Conservation (phyloP, 1,284 basidiomycete species). For the Neotropicomus parvogracilis region DNA sequence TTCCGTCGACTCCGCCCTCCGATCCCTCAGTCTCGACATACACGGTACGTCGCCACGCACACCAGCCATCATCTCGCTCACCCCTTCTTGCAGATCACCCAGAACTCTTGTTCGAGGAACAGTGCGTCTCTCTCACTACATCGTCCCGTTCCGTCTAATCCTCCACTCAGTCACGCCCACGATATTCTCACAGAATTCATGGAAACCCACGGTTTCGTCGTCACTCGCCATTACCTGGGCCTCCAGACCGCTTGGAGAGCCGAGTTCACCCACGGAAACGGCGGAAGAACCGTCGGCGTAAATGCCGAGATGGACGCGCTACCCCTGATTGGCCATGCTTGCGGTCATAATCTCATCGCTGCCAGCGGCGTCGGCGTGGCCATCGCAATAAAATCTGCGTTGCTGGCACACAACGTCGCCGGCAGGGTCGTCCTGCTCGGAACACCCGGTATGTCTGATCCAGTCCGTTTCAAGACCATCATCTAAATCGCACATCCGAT, state of each 20-base stretch:
- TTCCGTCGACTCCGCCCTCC: slow-evolving; percentile 42
- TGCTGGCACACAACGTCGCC: slow-evolving; percentile 60
- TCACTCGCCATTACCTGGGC: slow-evolving; percentile 58
- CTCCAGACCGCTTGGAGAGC: slow-evolving; percentile 80
- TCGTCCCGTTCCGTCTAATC: background rate
- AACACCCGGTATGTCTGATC: slow-evolving; percentile 62
- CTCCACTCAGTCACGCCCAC: slow-evolving; percentile 49
- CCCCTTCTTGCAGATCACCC: slow-evolving; percentile 44
- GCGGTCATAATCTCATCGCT: slow-evolving; percentile 86
- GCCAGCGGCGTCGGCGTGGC: slow-evolving; percentile 77
- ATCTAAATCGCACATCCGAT: slow-evolving; percentile 8
- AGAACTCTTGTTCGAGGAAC: slow-evolving; percentile 54
- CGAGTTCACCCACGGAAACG: slow-evolving; percentile 56
- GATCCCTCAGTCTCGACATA: slow-evolving; percentile 54
- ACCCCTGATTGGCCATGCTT: slow-evolving; percentile 70
- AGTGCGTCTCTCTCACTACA: slow-evolving; percentile 34
- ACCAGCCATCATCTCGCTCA: slow-evolving; percentile 1
- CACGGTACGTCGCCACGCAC: slow-evolving; percentile 44
- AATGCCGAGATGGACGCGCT: slow-evolving; percentile 70
- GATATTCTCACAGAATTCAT: slow-evolving; percentile 55
- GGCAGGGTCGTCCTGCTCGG: slow-evolving; percentile 79
- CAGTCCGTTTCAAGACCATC: slow-evolving; percentile 5
- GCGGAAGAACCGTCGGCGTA: slow-evolving; percentile 64
- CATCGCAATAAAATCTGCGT: slow-evolving; percentile 63
- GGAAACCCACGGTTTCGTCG: slow-evolving; percentile 56